Evolutionary conservation across 2,329 filamentous ascomycete species (phyloP).

Genomic region (Beauveria asiatica): DNA sequence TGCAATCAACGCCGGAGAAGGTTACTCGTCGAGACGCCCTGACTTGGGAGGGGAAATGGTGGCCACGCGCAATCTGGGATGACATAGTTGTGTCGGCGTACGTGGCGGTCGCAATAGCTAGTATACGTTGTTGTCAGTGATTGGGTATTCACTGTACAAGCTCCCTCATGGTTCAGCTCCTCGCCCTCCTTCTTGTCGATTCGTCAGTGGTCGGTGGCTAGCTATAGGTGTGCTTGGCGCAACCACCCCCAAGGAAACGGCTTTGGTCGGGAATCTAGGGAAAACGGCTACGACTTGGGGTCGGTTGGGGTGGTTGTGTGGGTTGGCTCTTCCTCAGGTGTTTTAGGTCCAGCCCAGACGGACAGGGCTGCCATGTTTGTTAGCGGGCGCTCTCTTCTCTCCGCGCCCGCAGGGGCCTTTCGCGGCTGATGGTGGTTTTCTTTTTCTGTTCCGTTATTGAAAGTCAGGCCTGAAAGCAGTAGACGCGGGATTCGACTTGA

Average conservation of each 20-base stretch:
- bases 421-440: neutral
- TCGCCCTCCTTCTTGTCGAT: neutral
- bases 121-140: neutral
- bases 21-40: slow-evolving; percentile 2
- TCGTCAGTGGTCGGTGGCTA: neutral
- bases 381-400: neutral
- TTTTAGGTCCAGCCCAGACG: slow-evolving; percentile 1
- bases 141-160: neutral
- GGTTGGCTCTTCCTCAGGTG: neutral
- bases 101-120: neutral
- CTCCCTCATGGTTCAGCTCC: neutral
- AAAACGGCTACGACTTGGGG: slow-evolving; percentile 7
- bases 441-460: neutral
- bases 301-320: slow-evolving; percentile 7
- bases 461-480: neutral
- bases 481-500: neutral
- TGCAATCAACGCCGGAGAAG: slow-evolving; percentile 1
- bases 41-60: neutral
- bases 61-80: neutral
- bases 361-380: slow-evolving; percentile 9
- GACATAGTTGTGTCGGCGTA: neutral
- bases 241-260: neutral
- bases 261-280: slow-evolving; percentile 9
- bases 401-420: neutral
- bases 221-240: neutral